Percentiles rank a stretch among this genome's conserved stretches.
Evolutionary conservation across 805 yeast species (phyloP).

Genomic region (Lipomyces lipofer): DNA sequence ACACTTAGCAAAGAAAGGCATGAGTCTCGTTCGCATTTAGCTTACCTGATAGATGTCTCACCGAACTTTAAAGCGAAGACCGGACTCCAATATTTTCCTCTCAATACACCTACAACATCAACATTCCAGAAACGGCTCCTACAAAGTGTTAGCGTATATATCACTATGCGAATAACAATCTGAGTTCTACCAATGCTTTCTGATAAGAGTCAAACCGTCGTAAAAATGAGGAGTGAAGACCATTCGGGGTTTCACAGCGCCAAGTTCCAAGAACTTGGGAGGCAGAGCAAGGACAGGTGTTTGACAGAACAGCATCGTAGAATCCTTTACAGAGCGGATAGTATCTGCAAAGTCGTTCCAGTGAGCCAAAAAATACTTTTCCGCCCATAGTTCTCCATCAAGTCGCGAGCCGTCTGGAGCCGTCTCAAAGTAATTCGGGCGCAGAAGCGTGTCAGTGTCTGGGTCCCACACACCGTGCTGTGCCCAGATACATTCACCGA

Average conservation of each 20-base stretch:
- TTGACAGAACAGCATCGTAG: conserved; percentile 64
- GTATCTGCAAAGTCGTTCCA: conserved; percentile 52
- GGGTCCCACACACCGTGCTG: conserved; percentile 75
- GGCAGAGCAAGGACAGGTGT: conserved; percentile 81
- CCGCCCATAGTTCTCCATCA: conserved; percentile 59
- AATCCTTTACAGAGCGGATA: conserved; percentile 48
- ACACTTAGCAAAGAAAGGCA: too few relatives aligned
- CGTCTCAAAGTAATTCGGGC: conserved; percentile 53
- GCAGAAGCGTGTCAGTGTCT: conserved; percentile 42
- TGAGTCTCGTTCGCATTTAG: too few relatives aligned
- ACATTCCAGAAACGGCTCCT: conserved; percentile 76
- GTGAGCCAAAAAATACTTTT: conserved; percentile 63
- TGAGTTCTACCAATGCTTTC: conserved; percentile 93
- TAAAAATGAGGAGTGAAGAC: conserved; percentile 87
- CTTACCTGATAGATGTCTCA: conserved; percentile 66
- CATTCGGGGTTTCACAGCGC: conserved; percentile 61
- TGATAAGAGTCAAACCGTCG: conserved; percentile 92
- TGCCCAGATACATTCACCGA: conserved; percentile 80
- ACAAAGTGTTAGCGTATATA: too few relatives aligned
- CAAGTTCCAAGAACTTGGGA: conserved; percentile 58
- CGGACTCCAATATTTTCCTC: conserved; percentile 74
- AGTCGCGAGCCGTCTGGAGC: conserved; percentile 44
- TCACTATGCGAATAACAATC: too few relatives aligned
- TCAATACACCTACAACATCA: conserved; percentile 83
- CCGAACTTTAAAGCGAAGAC: conserved; percentile 72